Conservation (phyloP, 768 basidiomycete genomes). For the Hemileccinum impolitum region DNA sequence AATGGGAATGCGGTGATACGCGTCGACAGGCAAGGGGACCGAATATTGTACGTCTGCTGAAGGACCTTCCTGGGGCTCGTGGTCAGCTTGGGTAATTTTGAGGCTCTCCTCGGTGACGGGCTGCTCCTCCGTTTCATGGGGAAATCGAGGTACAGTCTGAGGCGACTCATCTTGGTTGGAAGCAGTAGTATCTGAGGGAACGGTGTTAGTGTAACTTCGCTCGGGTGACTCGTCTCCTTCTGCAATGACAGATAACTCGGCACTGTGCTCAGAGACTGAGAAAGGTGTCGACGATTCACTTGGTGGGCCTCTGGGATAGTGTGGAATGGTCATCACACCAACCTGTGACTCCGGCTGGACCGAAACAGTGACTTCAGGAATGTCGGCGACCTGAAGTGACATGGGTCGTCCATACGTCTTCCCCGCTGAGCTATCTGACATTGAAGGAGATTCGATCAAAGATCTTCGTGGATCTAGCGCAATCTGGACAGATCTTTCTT, state of each 20-base stretch:
- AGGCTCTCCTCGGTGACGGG: neutral
- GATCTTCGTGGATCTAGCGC: neutral
- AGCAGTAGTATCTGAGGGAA: constrained; percentile 1
- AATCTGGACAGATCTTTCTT: constrained; percentile 16
- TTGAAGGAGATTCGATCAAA: neutral
- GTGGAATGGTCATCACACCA: neutral
- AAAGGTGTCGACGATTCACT: constrained; percentile 4
- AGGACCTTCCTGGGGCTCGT: constrained; percentile 5
- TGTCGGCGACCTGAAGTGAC: constrained; percentile 4
- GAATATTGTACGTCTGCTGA: constrained; percentile 16
- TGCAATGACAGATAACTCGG: constrained; percentile 64
- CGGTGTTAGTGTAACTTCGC: constrained; percentile 16
- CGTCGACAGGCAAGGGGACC: constrained; percentile 30
- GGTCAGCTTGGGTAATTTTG: neutral
- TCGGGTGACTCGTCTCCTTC: constrained; percentile 67
- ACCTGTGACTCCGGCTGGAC: constrained; percentile 3
- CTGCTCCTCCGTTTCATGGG: neutral
- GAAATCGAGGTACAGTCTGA: neutral
- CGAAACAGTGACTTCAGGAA: constrained; percentile 7
- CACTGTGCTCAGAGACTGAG: constrained; percentile 28
- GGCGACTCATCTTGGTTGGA: neutral
- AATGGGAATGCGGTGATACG: constrained; percentile 38
- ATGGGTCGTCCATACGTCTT: neutral
- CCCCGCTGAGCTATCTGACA: neutral
- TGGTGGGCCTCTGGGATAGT: neutral